A percentile compares a stretch with the other conserved stretches of the same genome.
Evolutionary conservation across 805 yeast species (phyloP).

Genomic region (Komagataella mondaviorum): DNA sequence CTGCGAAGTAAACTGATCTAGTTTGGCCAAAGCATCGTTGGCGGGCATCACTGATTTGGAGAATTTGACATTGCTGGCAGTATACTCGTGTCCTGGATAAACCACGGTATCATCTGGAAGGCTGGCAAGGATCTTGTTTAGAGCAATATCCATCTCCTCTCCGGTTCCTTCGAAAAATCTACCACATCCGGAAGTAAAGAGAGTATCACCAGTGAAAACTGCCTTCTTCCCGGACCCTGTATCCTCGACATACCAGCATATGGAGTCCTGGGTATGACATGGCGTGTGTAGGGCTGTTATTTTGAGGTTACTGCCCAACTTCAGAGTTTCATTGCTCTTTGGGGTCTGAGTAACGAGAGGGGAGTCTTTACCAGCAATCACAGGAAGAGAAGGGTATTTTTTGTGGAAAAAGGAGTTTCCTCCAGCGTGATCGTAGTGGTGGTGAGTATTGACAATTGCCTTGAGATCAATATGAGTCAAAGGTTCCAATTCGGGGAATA

Average conservation of each 20-base stretch:
- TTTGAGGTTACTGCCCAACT: conserved; percentile 49
- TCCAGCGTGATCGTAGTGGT: conserved; percentile 90
- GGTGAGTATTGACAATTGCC: conserved; percentile 91
- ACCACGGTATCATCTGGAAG: conserved; percentile 63
- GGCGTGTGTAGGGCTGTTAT: conserved; percentile 88
- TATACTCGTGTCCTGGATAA: conserved; percentile 95
- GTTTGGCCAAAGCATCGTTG: conserved; percentile 33
- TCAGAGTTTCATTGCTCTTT: conserved; percentile 41
- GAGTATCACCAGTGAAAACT: conserved; percentile 92
- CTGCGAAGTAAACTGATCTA: conserved; percentile 34
- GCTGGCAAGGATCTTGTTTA: conserved; percentile 41
- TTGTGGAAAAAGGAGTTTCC: conserved; percentile 42
- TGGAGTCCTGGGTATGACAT: conserved; percentile 94
- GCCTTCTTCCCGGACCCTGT: conserved; percentile 46
- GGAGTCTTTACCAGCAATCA: conserved; percentile 78
- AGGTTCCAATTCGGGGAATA: conserved; percentile 25
- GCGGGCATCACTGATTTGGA: conserved; percentile 48
- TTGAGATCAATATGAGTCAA: conserved; percentile 34
- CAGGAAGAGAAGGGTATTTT: conserved; percentile 33
- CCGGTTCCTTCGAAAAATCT: conserved; percentile 91
- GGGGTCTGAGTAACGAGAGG: conserved; percentile 67
- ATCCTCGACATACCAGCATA: conserved; percentile 74
- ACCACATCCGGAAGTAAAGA: conserved; percentile 92
- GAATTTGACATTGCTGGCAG: conserved; percentile 68
- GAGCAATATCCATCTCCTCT: conserved; percentile 60